Evolutionary conservation across 2,329 filamentous ascomycete species (phyloP), one percentile per base, ranked within the genome.

Genomic region (Parascedosporium putredinis): DNA sequence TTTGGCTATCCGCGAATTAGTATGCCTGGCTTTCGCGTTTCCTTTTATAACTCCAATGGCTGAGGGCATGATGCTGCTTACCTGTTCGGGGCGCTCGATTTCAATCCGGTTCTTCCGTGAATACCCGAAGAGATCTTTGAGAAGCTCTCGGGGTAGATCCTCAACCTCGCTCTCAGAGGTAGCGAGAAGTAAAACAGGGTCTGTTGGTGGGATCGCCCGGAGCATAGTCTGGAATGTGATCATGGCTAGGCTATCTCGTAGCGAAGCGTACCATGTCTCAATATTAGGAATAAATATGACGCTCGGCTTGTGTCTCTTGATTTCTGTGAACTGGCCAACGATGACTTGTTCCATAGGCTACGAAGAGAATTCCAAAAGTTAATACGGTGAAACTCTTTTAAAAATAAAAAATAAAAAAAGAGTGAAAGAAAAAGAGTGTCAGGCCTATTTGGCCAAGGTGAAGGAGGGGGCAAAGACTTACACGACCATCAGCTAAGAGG

Each of bases 241-340:
- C 50, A 95, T 79, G 2, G 83, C 79, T 34, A 88, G 70, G 0
- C 86, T 83, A 6, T 70, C 69, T n/a, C 64, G 62, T 16, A 84
- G 60, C 23, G 73, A 75, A 16, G 78, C 68, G 61, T 88, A 91
- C 93, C 93, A 98, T 6, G 84, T 78, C 56, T 95, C 86, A 45
- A 97, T 79, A 56, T 89, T 84, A 2, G 93, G 91, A 40, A 98
- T 86, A 65, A 90, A 97, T 47, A 98, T 93, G 33, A 97, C 88
- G 62, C 89, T 94, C 1, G 93, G 93, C 64, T 95, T 96, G 63
- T 96, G 89, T 33, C 90, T 83, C 64, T 91, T 88, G 33, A 95
- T 87, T 68, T 97, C 93, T 1, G 87, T 83, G 61, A 98, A 97
- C 6, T 95, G 74, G 56, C 90, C 84, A 10, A 95, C 88, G 55